Base-by-base conservation (phyloP, 2,329 filamentous ascomycete species). In the Domatiomyces globalis region DNA sequence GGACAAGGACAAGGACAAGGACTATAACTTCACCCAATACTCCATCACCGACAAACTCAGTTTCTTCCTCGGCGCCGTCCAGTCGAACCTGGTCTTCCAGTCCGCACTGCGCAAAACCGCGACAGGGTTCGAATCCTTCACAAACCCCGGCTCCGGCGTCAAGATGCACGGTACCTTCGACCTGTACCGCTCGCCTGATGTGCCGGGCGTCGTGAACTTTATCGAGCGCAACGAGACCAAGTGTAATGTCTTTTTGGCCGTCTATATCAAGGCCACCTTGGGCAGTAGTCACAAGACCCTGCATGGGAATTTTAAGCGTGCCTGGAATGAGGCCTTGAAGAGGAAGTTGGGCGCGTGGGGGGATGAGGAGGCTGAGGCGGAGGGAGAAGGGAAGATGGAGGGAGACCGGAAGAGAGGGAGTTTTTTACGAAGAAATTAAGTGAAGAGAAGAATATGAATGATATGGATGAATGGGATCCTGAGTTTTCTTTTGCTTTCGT, bases 11-110 rank as follows among this genome's bases (percentile, higher is more conserved):
- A 33, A 29, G 1, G 15, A 2, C 33, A 39, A 39, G 1, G 46
- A 25, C 18, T 39, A 36, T 8, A 50, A 51, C 12, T 60, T 56
- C 39, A 39, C 45, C 12, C 58, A 60, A 29, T 60, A 56, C 51
- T 55, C 54, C 18, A 60, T 60, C 51, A 56, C 50, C 15, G 58
- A 60, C 47, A 59, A 59, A 49, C 39, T 60, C 19, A 33, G 27
- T 17, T 47, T 22, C 20, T 22, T 22, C 19, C 27, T 47, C 8
- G 45, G 45, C 27, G 51, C 27, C 27, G 48, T 58, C 10, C 47
- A 47, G 4, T 54, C 52, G n/a, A 54, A 59, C 4, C 39, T 58
- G 27, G 52, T 54, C 6, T 58, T 55, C 44, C 50, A 52, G 17
- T 50, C 36, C n/a, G 56, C 52, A 9, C 54, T 56, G 42, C 49